These are phyloP conservation scores for Alternaria ethzedia DNA, from an alignment of 2,329 filamentous ascomycete genomes.

Conservation along the genomic window DNA sequence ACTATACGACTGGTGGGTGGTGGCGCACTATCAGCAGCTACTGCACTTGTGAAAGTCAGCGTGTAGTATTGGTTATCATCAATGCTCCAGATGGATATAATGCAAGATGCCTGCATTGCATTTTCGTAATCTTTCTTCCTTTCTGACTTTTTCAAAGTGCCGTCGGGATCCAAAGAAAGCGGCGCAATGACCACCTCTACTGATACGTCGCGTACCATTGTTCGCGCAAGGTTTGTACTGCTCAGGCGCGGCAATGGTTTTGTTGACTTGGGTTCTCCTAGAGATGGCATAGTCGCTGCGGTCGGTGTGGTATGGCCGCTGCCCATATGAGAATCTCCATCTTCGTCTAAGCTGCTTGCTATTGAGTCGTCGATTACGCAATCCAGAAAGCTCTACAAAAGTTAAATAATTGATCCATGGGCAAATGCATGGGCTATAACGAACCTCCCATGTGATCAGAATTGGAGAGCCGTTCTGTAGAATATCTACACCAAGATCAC, in stretches of 20 bases:
- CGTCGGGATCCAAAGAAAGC: slow-evolving; percentile 15
- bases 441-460: slow-evolving; percentile 58
- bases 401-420: slow-evolving; percentile 14
- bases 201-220: slow-evolving; percentile 64
- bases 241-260: slow-evolving; percentile 35
- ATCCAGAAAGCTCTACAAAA: slow-evolving; percentile 50
- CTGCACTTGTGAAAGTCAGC: slow-evolving; percentile 72
- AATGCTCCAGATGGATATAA: slow-evolving; percentile 76
- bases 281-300: slow-evolving; percentile 14
- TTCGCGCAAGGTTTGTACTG: slow-evolving; percentile 46
- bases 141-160: slow-evolving; percentile 18
- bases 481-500: slow-evolving; percentile 75
- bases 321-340: slow-evolving; percentile 18
- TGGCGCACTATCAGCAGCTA: slow-evolving; percentile 19
- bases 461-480: slow-evolving; percentile 68
- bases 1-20: slow-evolving; percentile 50
- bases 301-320: slow-evolving; percentile 42
- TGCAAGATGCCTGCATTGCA: slow-evolving; percentile 72
- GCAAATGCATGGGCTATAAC: slow-evolving; percentile 4
- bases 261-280: slow-evolving; percentile 5
- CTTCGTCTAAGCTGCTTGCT: slow-evolving; percentile 13
- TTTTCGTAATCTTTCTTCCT: slow-evolving; percentile 22
- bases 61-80: slow-evolving; percentile 74
- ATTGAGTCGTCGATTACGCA: slow-evolving; percentile 50
- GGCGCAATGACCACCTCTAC: slow-evolving; percentile 72